Percentiles rank a stretch among this genome's conserved stretches.
phyloP scores from a whole-genome alignment of 2,329 filamentous ascomycete genomes.

The Calcarisporium arbuscula region DNA sequence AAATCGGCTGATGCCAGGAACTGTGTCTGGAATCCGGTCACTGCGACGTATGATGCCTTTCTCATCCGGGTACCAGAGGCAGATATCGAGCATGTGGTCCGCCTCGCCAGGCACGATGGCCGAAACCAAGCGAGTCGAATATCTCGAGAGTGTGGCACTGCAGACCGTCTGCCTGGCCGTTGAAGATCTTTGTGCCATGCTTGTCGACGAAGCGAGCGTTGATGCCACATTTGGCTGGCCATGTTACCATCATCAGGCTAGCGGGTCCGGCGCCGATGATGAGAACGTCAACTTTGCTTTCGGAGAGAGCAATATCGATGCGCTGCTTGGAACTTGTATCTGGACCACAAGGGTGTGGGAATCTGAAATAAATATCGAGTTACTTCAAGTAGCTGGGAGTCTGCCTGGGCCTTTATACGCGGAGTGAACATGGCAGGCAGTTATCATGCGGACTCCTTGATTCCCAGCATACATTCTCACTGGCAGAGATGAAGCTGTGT shows the following conservation, averaged over 20 bases:
- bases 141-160: conserved; percentile 64
- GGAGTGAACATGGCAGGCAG: too few relatives aligned
- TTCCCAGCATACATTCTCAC: too few relatives aligned
- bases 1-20: conserved; percentile 54
- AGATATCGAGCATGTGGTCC: conserved; percentile 59
- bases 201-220: conserved; percentile 40
- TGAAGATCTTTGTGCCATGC: conserved; percentile 30
- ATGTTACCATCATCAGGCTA: conserved; percentile 36
- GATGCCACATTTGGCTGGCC: conserved; percentile 35
- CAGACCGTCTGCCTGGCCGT: conserved; percentile 40
- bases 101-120: conserved; percentile 58
- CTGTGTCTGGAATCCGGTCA: conserved; percentile 57
- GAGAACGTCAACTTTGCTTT: conserved; percentile 27
- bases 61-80: conserved; percentile 54
- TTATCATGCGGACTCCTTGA: too few relatives aligned
- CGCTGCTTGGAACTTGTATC: too few relatives aligned
- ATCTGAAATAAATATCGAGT: too few relatives aligned
- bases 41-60: conserved; percentile 50
- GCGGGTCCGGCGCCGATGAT: conserved; percentile 35
- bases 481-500: too few relatives aligned
- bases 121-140: conserved; percentile 64
- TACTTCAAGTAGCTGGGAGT: too few relatives aligned
- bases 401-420: too few relatives aligned
- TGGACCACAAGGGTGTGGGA: too few relatives aligned
- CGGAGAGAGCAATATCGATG: too few relatives aligned